phyloP scores from a whole-genome alignment of 176 grass and related monocot species.

The Phoenix roebelenii region DNA sequence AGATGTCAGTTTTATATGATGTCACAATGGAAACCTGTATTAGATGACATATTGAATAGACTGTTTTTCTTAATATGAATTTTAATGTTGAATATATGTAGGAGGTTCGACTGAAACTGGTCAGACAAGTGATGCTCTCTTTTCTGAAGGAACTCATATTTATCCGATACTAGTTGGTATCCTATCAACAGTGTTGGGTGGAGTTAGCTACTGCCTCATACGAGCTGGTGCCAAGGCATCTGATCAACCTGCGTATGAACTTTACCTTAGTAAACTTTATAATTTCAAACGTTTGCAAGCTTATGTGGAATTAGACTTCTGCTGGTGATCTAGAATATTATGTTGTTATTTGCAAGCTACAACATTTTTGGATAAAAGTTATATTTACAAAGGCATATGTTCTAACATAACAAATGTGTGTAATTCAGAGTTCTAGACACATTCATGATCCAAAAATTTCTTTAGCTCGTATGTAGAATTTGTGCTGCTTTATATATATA shows the following conservation, averaged over 20 bases:
- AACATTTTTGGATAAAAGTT: no score
- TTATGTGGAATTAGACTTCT: neutral
- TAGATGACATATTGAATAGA: no score
- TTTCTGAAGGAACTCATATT: neutral
- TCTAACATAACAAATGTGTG: no score
- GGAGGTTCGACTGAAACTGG: neutral
- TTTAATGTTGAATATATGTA: conserved; percentile 7
- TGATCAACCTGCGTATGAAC: conserved; percentile 20
- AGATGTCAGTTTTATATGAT: no score
- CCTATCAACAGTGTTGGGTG: conserved; percentile 15
- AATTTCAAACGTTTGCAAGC: neutral
- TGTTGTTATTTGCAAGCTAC: no score
- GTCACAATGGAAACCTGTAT: no score
- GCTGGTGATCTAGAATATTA: no score
- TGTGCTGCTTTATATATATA: no score
- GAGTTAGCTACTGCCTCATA: conserved; percentile 18
- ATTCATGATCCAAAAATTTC: no score
- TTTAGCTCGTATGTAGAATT: no score
- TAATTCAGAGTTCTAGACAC: no score
- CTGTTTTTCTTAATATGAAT: neutral
- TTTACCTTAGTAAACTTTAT: neutral
- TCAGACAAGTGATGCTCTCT: neutral
- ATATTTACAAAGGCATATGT: no score
- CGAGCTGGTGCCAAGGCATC: conserved; percentile 11
- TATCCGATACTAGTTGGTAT: conserved; percentile 13